Conservation (phyloP, 1,284 basidiomycete species). For the Ceratobasidium sp. region DNA sequence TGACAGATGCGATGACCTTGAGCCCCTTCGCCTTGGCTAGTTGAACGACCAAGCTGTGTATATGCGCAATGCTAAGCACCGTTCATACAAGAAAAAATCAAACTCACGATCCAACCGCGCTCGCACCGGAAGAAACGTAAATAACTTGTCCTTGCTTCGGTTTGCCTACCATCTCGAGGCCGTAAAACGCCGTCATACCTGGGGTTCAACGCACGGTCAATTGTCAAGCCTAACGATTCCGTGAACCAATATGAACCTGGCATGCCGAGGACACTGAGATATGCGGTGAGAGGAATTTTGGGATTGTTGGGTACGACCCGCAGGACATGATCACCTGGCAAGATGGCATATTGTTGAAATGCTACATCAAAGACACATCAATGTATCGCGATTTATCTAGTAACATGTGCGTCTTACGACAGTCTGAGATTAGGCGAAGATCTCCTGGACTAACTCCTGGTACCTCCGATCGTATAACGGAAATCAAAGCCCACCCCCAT, state of each 20-base stretch:
- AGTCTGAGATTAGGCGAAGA: background rate
- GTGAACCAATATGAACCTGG: background rate
- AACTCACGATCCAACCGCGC: conserved; percentile 56
- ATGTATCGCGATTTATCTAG: background rate
- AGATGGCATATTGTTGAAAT: conserved; percentile 2
- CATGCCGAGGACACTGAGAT: conserved; percentile 16
- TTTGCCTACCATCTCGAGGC: conserved; percentile 53
- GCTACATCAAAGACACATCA: background rate
- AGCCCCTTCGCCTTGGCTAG: conserved; percentile 53
- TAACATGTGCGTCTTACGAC: conserved; percentile 1
- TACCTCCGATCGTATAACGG: conserved; percentile 34
- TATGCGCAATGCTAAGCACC: background rate
- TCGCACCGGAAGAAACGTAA: conserved; percentile 63
- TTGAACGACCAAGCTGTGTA: conserved; percentile 48
- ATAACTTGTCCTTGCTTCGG: conserved; percentile 61
- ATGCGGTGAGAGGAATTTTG: background rate
- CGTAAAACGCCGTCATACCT: conserved; percentile 49
- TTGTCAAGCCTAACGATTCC: background rate
- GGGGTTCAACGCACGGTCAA: background rate
- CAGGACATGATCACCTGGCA: background rate
- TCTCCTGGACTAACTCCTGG: conserved; percentile 22
- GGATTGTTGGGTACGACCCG: background rate
- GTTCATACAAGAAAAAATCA: background rate
- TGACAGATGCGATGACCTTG: conserved; percentile 54
- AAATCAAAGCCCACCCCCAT: conserved; percentile 1